These are phyloP conservation scores for Cystofilobasidium macerans DNA, from an alignment of 768 basidiomycete species.

Conservation along the genomic window DNA sequence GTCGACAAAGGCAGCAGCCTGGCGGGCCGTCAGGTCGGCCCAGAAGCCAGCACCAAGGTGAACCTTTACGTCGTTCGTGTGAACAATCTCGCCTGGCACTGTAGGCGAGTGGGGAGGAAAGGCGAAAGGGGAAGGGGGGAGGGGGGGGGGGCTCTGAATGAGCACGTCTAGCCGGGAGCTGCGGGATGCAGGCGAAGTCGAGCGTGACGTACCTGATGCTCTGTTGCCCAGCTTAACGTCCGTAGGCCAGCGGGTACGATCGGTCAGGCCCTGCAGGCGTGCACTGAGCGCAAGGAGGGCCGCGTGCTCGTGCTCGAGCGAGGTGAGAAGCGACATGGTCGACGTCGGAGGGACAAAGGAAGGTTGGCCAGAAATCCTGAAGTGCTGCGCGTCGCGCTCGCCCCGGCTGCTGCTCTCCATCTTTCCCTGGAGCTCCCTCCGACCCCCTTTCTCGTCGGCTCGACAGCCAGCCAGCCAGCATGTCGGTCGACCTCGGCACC, in stretches of 20 bases:
- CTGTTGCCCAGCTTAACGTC: constrained; percentile 7
- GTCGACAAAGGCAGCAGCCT: not conserved
- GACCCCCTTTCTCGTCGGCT: no score
- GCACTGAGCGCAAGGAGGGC: not conserved
- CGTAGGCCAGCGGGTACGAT: constrained; percentile 13
- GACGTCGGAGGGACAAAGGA: no score
- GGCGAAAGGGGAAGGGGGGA: no score
- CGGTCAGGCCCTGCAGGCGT: constrained; percentile 3
- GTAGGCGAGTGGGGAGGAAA: not conserved
- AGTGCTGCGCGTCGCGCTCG: no score
- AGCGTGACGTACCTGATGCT: constrained; percentile 4
- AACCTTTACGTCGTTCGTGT: constrained; percentile 20
- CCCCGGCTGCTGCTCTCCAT: no score
- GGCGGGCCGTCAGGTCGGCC: constrained; percentile 16
- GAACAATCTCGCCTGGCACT: constrained; percentile 12
- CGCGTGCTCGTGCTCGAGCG: no score
- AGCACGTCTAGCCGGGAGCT: no score
- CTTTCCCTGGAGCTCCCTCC: no score
- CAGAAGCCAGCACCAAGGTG: constrained; percentile 18
- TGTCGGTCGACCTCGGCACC: no score
- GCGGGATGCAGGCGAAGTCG: not conserved
- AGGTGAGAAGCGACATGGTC: no score
- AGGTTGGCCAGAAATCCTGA: no score
- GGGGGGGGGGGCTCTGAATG: not conserved
- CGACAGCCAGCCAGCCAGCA: no score